Percentiles rank a stretch among this genome's conserved stretches.
Conservation (phyloP, 2,329 filamentous ascomycete species). For the Verticillium nubilum region DNA sequence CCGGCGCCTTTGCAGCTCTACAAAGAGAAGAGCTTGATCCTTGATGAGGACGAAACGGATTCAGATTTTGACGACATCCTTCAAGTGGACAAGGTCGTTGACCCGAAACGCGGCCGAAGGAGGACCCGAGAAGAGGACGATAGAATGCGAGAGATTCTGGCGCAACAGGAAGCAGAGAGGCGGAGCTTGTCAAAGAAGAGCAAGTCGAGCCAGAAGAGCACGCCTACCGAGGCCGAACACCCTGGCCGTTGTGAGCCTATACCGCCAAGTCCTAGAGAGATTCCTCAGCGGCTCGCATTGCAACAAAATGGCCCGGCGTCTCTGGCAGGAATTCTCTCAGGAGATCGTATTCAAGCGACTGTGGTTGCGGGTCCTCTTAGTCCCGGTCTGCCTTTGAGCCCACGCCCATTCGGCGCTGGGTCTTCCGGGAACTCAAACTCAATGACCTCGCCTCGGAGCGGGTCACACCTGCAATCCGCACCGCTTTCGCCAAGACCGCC, state of each 20-base stretch:
- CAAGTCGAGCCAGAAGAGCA: constrained; percentile 40
- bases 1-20: constrained; percentile 77
- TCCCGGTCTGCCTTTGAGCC: constrained; percentile 55
- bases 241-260: constrained; percentile 20
- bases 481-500: constrained; percentile 69
- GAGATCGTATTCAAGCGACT: constrained; percentile 14
- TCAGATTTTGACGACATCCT: constrained; percentile 80
- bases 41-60: constrained; percentile 62
- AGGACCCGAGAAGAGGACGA: constrained; percentile 89
- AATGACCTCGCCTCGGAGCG: background rate
- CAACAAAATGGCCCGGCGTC: constrained; percentile 40
- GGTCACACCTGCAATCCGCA: constrained; percentile 27
- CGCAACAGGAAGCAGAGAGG: constrained; percentile 60
- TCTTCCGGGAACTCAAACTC: background rate
- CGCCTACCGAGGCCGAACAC: constrained; percentile 33
- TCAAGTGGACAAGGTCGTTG: constrained; percentile 59
- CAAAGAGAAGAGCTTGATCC: constrained; percentile 26
- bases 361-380: constrained; percentile 29
- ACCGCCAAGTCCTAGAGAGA: constrained; percentile 31
- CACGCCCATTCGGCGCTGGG: constrained; percentile 41
- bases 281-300: constrained; percentile 25
- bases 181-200: constrained; percentile 71
- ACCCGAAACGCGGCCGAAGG: constrained; percentile 64
- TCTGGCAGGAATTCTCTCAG: constrained; percentile 45
- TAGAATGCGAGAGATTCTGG: constrained; percentile 64